Evolutionary conservation across 768 basidiomycete species (phyloP).

Genomic region (Mycena indigotica): DNA sequence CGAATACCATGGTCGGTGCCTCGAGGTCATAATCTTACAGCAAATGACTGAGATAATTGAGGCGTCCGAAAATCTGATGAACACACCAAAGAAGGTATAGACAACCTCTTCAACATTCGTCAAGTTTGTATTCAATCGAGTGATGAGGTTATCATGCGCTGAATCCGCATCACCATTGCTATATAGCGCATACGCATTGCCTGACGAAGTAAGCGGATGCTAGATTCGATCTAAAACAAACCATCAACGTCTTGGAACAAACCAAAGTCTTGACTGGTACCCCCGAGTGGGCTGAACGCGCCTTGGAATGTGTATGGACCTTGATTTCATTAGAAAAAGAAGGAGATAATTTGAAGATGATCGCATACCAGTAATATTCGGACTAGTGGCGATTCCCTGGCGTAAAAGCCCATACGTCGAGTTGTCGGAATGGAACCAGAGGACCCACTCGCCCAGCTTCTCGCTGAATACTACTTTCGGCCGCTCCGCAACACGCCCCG

Average conservation of each 20-base stretch:
- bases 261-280: conserved; percentile 27
- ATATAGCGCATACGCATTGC: conserved; percentile 27
- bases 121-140: conserved; percentile 26
- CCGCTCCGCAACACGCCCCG: conserved; percentile 29
- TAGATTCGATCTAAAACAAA: too few relatives aligned
- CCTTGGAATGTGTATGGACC: conserved; percentile 28
- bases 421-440: conserved; percentile 35
- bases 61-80: too few relatives aligned
- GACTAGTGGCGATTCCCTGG: conserved; percentile 31
- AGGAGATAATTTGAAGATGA: not conserved
- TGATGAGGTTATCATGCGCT: conserved; percentile 28
- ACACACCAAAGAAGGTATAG: conserved; percentile 27
- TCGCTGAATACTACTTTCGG: conserved; percentile 31
- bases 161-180: conserved; percentile 28
- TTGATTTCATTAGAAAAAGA: not conserved
- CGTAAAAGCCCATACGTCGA: conserved; percentile 30
- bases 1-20: conserved; percentile 26
- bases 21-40: conserved; percentile 30
- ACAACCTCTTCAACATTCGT: conserved; percentile 30
- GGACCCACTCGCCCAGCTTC: conserved; percentile 26
- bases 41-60: too few relatives aligned
- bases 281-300: conserved; percentile 26
- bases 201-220: conserved; percentile 5
- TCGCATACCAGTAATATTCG: conserved; percentile 28
- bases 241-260: conserved; percentile 28